Evolutionary conservation across 2,329 filamentous ascomycete genomes (phyloP).

Genomic region (Colletotrichum lentis): DNA sequence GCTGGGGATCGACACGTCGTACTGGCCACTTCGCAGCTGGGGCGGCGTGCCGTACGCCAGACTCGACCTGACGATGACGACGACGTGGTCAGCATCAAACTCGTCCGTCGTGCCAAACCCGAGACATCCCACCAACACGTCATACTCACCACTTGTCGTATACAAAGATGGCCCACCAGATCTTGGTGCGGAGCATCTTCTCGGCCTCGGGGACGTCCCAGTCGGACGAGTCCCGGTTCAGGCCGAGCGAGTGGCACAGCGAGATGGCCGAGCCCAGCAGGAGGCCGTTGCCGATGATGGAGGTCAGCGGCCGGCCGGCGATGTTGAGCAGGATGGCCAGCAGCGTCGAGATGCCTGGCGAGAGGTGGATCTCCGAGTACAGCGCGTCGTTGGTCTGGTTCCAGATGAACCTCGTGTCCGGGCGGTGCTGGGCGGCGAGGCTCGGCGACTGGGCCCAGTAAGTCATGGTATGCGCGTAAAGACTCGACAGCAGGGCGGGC

Average conservation of each 20-base stretch:
- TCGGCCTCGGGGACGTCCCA: conserved; percentile 63
- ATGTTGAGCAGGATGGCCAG: conserved; percentile 66
- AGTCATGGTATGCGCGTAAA: conserved; percentile 66
- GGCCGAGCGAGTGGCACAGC: conserved; percentile 61
- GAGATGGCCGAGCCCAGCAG: conserved; percentile 60
- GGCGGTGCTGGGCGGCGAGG: conserved; percentile 56
- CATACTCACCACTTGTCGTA: conserved; percentile 61
- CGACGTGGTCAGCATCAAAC: not conserved
- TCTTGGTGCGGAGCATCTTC: conserved; percentile 59
- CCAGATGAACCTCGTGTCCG: conserved; percentile 68
- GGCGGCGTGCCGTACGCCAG: conserved; percentile 63
- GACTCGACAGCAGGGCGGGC: conserved; percentile 62
- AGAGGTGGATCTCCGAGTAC: conserved; percentile 66
- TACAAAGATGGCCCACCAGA: conserved; percentile 65
- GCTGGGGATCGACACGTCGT: conserved; percentile 58
- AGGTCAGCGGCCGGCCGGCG: conserved; percentile 66
- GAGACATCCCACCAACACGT: not conserved
- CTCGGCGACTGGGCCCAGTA: conserved; percentile 63
- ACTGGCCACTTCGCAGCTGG: conserved; percentile 54
- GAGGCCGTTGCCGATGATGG: conserved; percentile 65
- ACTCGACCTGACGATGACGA: conserved; percentile 52
- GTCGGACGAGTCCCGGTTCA: conserved; percentile 60
- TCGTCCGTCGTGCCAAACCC: not conserved
- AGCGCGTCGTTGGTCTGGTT: conserved; percentile 68
- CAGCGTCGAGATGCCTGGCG: conserved; percentile 66